phyloP scores from a whole-genome alignment of 306 rosid genomes.

The Malus domestica region ASM211411v1 NC_041791.1:21799001-21799500 shows the following conservation, averaged over 20 bases:
- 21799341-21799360: neutral
- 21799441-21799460: neutral
- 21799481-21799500: neutral
- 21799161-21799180: neutral
- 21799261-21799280: neutral
- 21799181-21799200: neutral
- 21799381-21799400: neutral
- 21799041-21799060: neutral
- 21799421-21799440: neutral
- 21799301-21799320: too few relatives aligned
- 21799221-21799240: neutral
- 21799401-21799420: neutral
- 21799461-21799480: neutral
- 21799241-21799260: neutral
- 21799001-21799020: neutral
- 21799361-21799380: neutral
- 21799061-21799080: neutral
- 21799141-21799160: neutral
- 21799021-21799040: neutral
- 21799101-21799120: neutral
- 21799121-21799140: neutral
- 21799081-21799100: neutral
- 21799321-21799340: neutral
- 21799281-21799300: neutral
- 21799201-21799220: neutral